Conservation (phyloP, 2,329 filamentous ascomycete genomes). For the Xylaria sp. region DNA sequence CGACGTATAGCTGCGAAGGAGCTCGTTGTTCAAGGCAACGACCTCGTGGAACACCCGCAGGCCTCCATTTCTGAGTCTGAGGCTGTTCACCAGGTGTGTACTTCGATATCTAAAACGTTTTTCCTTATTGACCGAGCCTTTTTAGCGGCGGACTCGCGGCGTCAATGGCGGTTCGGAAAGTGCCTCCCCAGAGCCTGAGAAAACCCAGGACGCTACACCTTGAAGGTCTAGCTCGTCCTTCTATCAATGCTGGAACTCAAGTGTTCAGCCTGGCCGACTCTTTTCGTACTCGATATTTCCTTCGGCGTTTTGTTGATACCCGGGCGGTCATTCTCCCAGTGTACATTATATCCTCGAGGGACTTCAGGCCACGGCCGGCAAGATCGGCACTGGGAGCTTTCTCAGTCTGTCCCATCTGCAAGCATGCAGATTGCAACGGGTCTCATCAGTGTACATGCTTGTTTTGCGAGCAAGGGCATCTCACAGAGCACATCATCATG, state of each 20-base stretch:
- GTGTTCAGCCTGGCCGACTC: background rate
- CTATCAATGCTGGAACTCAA: too few relatives aligned
- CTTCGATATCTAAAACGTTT: background rate
- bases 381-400: background rate
- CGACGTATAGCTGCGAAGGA: constrained; percentile 72
- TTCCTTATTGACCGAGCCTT: background rate
- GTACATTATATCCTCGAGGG: background rate
- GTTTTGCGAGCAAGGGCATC: background rate
- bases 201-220: background rate
- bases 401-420: background rate
- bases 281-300: background rate
- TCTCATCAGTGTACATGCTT: background rate
- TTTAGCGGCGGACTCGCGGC: background rate
- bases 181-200: background rate
- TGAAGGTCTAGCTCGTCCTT: background rate
- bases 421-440: background rate
- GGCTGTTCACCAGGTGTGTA: background rate
- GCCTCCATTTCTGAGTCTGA: background rate
- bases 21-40: constrained; percentile 72
- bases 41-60: constrained; percentile 54
- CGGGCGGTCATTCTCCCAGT: background rate
- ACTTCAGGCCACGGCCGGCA: background rate
- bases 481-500: background rate
- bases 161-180: background rate
- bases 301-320: background rate